Base-by-base conservation (phyloP, 1,284 basidiomycete genomes). In the Phellopilus nigrolimitatus region DNA sequence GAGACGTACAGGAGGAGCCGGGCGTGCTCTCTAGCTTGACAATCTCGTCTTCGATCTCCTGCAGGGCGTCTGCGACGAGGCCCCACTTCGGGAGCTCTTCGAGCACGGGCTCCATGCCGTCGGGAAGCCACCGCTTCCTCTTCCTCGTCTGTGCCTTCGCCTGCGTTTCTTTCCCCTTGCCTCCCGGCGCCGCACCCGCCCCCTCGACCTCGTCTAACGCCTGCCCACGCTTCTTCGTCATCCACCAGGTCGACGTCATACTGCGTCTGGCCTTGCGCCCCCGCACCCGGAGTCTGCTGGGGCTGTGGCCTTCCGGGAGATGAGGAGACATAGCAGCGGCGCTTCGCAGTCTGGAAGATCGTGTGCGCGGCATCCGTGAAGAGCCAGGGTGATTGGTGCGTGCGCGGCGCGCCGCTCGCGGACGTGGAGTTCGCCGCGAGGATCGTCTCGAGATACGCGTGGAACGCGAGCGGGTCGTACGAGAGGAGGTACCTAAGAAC, bases 61-160 rank as follows among this genome's bases (percentile, higher is more conserved):
- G 79, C 43, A 99, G 65, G 0, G 97, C 79, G 10, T 94, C 90
- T 0, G 84, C 80, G 3, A 99, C 71, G 3, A 97, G 67, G 47
- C 77, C 78, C 95, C 97, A 99, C 64, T 99, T 99, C 0, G 95
- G 95, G 34, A 91, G 78, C 64, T 97, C 95, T 66, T 99, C 95
- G 15, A 99, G 73, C 0, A 94, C 80, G 0, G 91, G 89, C 36
- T 91, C 83, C 62, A 97, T 85, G 0, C 82, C 87, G 7, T 81
- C 74, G 0, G 92, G 89, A 8, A 94, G 61, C 83, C 91, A 91
- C 30, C 59, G 67, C 60, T 56, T 59, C 37, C 38, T 59, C 42
- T 36, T 40, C 47, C 48, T 64, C 60, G 22, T 38, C 34, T 30
- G 56, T 39, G 19, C n/a, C 9, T 6, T 9, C 15, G 24, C 57